Evolutionary conservation across 148 eudicot genomes (phyloP), one percentile per base, ranked within the genome.

Genomic region (Spergularia bocconei): DNA sequence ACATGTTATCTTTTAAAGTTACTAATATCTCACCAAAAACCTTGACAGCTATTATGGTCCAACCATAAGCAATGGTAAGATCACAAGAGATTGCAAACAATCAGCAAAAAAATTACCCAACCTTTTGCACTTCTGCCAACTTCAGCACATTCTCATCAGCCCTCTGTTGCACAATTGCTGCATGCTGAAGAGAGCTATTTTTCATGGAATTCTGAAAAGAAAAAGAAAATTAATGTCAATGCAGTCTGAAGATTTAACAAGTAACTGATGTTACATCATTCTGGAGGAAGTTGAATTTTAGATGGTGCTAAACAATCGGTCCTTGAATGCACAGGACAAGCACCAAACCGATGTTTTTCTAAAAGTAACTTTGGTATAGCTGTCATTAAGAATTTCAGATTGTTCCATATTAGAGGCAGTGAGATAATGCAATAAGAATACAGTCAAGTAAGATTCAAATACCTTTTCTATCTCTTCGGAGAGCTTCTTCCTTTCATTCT

Each of bases 81-180:
- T 64, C 21, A 6, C 53, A 9, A 69, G 20, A 53, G 14, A 75
- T 58, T 59, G 20, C 7, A 38, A n/a, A 6, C n/a, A 71, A 33
- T 66, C 67, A 33, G 70, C 41, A 67, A 54, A 19, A 71, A 48
- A 52, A 56, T 25, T 36, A 2, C 52, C 67, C 69, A 83, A 80
- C 99, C 94, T 90, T 84, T 69, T 95, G 99, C 79, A 88, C 93
- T 70, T 92, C 97, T 16, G 89, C 97, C 83, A 92, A 77, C 85
- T 80, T 90, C 76, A 92, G 47, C 36, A 92, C 92, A 75, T 89
- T 89, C 74, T 81, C 92, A 79, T 95, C 98, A 73, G 88, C 92
- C 87, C 80, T 86, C 78, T 74, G 77, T 72, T 92, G 97, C 83
- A 85, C 97, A 33, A 77, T 54, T 52, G 89, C 55, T 77, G 98